Evolutionary conservation across 202 grass and related monocot species (phyloP).

Genomic region (Carex arenaria): DNA sequence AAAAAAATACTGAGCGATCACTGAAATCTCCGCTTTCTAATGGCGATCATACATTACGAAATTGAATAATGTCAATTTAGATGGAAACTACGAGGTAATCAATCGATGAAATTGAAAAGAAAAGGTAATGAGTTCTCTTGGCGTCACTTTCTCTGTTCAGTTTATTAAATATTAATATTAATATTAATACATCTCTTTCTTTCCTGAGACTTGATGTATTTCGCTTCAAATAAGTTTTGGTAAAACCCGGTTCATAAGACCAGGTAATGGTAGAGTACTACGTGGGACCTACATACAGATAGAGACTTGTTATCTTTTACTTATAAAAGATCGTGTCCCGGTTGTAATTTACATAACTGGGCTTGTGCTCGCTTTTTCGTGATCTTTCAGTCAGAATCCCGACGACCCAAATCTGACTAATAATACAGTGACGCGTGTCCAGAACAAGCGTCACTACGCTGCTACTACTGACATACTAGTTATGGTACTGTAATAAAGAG

Average conservation of each 20-base stretch:
- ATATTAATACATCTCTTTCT: background rate
- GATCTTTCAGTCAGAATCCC: conserved; percentile 1
- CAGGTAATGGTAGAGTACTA: background rate
- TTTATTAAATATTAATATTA: background rate
- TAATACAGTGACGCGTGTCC: background rate
- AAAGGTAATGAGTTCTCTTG: background rate
- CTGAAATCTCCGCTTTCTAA: background rate
- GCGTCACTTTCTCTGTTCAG: background rate
- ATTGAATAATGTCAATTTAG: background rate
- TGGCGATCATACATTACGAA: background rate
- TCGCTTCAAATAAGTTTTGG: background rate
- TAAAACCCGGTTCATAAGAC: background rate
- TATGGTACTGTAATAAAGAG: conserved; percentile 18
- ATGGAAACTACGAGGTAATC: background rate
- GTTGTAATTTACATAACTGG: background rate
- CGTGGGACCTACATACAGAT: background rate
- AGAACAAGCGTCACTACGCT: background rate
- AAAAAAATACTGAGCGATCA: background rate
- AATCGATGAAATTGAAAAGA: background rate
- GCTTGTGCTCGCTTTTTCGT: background rate
- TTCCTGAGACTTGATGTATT: background rate
- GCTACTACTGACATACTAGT: conserved; percentile 3
- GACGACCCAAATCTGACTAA: background rate
- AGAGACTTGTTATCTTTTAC: background rate
- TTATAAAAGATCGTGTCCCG: background rate